Base-by-base conservation (phyloP, 148 eudicot genomes). In the Cornus suecica region DNA sequence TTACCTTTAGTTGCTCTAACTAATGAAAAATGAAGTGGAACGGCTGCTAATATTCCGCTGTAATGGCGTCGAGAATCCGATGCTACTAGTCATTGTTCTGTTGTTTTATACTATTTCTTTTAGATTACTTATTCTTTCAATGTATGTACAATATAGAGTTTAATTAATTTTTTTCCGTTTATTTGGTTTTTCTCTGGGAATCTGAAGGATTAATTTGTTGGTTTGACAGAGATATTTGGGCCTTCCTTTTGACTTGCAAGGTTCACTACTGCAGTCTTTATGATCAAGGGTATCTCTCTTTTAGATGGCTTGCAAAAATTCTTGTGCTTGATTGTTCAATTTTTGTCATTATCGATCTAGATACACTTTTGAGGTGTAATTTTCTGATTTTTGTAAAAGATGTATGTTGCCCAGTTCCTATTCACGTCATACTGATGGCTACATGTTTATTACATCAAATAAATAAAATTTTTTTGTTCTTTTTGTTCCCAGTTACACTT, bases 181-280 rank as follows among this genome's bases (percentile, higher is more conserved):
- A 62, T 58, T 28, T 56, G 14, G 37, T 65, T 76, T 54, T 32
- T 68, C 10, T 26, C 31, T 52, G 16, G 29, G 11, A 30, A 66
- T 10, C 45, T 31, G 27, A 27, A 32, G 37, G 68, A 66, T 31
- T 77, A 24, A 80, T 51, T 34, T 71, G 29, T 71, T 74, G 28
- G 66, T 69, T 75, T 86, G 75, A 66, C 96, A 94, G 99, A 83
- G 99, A 94, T 86, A 87, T 94, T 11, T 94, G 99, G 99, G 96
- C 94, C 42, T 94, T 94, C 80, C 92, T 94, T 76, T 78, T 90
- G 81, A 88, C 84, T 42, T 90, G 94, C 90, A 92, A 94, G 86
- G 97, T 94, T 81, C 91, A 69, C 9, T 94, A 94, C 85, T 94
- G 99, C 92, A 82, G 92, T 81, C 97, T 94, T 31, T 94, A 94